phyloP scores from a whole-genome alignment of 1,284 basidiomycete genomes.

The Inonotus obliquus region DNA sequence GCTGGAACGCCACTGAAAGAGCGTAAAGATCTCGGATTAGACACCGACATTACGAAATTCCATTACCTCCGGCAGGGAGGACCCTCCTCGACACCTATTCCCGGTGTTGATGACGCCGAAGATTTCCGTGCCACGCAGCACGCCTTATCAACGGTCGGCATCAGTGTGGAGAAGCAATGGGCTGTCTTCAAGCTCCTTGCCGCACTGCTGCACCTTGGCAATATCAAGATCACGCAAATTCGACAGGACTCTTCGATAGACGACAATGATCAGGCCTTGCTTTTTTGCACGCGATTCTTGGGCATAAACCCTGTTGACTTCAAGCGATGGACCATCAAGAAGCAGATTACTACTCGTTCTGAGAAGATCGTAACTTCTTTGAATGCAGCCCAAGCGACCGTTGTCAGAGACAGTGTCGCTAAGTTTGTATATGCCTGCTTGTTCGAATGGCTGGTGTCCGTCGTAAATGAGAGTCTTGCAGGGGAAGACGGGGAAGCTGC shows the following conservation, averaged over 20 bases:
- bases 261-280: slow-evolving; percentile 80
- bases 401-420: slow-evolving; percentile 93
- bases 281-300: slow-evolving; percentile 82
- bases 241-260: slow-evolving; percentile 84
- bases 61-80: slow-evolving; percentile 94
- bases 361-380: slow-evolving; percentile 94
- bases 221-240: slow-evolving; percentile 83
- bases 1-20: slow-evolving; percentile 95
- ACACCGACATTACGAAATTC: slow-evolving; percentile 84
- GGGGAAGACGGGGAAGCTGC: slow-evolving; percentile 87
- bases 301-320: slow-evolving; percentile 92
- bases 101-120: slow-evolving; percentile 91
- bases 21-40: slow-evolving; percentile 89
- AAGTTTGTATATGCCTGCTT: slow-evolving; percentile 99
- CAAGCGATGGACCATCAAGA: slow-evolving; percentile 99
- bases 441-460: slow-evolving; percentile 97
- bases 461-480: slow-evolving; percentile 93
- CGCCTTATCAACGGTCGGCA: slow-evolving; percentile 94
- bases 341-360: slow-evolving; percentile 90
- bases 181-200: slow-evolving; percentile 94
- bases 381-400: slow-evolving; percentile 87
- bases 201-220: slow-evolving; percentile 92
- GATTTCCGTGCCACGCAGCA: slow-evolving; percentile 94
- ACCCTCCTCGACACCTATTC: slow-evolving; percentile 77
- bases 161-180: slow-evolving; percentile 97